Conservation (phyloP, 2,329 filamentous ascomycete genomes). For the Microcyclospora pomicola region DNA sequence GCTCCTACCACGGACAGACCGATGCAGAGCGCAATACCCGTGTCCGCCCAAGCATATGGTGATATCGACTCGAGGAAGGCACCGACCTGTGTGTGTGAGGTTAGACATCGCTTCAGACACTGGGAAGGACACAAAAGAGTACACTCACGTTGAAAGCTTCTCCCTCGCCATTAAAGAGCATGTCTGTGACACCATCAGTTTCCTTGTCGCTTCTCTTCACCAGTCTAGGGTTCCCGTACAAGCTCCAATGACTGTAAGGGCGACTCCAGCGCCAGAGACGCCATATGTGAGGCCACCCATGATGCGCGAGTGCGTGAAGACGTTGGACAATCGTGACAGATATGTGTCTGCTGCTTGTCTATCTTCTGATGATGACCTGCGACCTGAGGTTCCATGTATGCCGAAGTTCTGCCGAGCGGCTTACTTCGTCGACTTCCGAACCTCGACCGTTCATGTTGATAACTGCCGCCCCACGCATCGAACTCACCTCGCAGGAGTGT, state of each 20-base stretch:
- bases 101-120: background rate
- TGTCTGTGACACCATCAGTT: slow-evolving; percentile 48
- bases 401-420: too few relatives aligned
- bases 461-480: too few relatives aligned
- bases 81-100: slow-evolving; percentile 49
- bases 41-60: slow-evolving; percentile 81
- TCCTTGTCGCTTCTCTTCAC: background rate
- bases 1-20: slow-evolving; percentile 92
- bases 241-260: slow-evolving; percentile 24
- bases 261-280: slow-evolving; percentile 21
- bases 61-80: slow-evolving; percentile 89
- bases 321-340: slow-evolving; percentile 1
- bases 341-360: too few relatives aligned
- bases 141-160: slow-evolving; percentile 81
- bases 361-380: too few relatives aligned
- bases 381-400: too few relatives aligned
- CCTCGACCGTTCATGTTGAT: too few relatives aligned
- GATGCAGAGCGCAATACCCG: slow-evolving; percentile 89
- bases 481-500: background rate
- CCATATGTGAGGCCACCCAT: slow-evolving; percentile 25
- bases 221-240: slow-evolving; percentile 16
- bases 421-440: too few relatives aligned
- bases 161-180: slow-evolving; percentile 95
- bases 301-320: slow-evolving; percentile 2
- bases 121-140: background rate